A percentile compares a stretch with the other conserved stretches of the same genome.
These are phyloP conservation scores for Nicotiana tabacum DNA, from an alignment of 257 asterid species.

Conservation along the genomic window DNA sequence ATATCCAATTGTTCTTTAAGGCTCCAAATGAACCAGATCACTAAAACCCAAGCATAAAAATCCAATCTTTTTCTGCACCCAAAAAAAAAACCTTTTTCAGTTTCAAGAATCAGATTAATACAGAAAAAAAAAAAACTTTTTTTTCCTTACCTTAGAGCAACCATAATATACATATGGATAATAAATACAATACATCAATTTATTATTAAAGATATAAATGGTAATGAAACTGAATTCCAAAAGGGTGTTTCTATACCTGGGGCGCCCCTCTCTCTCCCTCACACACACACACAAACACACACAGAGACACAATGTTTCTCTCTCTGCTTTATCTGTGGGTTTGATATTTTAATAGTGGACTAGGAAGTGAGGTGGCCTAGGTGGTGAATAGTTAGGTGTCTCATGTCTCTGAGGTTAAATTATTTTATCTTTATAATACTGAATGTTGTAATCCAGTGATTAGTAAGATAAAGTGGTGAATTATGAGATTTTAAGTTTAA, in stretches of 20 bases:
- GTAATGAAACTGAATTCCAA: constrained; percentile 6
- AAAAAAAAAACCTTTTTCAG: neutral
- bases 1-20: neutral
- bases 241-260: constrained; percentile 1
- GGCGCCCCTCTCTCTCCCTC: neutral
- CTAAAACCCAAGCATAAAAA: constrained; percentile 11
- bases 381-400: neutral
- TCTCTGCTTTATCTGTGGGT: constrained; percentile 4
- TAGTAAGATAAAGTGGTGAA: too few species aligned
- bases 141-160: neutral
- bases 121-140: neutral
- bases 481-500: too few species aligned
- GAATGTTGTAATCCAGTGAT: too few species aligned
- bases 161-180: neutral
- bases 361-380: neutral
- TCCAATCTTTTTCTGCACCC: constrained; percentile 4
- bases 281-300: neutral
- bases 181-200: neutral
- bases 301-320: neutral
- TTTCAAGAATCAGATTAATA: constrained; percentile 1
- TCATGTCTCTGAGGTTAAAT: too few species aligned
- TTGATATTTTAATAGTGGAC: neutral
- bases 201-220: neutral
- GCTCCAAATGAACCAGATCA: constrained; percentile 21
- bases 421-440: too few species aligned